phyloP scores from a whole-genome alignment of 345 rosid genomes.

The Salix suchowensis region DNA sequence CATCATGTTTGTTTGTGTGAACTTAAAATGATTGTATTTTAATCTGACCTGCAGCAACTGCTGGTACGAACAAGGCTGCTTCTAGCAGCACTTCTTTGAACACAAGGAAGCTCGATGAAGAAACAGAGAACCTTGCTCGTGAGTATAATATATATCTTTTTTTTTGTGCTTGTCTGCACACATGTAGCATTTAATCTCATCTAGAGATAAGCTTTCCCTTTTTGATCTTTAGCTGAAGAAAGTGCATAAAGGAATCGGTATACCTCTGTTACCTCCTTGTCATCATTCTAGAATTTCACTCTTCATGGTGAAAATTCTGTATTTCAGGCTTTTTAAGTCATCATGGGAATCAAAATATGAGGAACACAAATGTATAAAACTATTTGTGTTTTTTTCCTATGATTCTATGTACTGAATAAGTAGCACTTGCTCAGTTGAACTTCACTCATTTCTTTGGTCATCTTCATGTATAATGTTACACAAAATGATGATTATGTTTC shows the following conservation, averaged over 20 bases:
- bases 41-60: constrained; percentile 47
- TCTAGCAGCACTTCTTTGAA: constrained; percentile 86
- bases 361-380: neutral
- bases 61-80: constrained; percentile 87
- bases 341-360: neutral
- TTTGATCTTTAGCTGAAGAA: neutral
- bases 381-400: neutral
- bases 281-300: neutral
- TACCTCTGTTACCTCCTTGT: neutral
- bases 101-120: constrained; percentile 93
- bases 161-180: neutral
- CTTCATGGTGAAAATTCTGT: neutral
- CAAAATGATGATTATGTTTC: neutral
- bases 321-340: neutral
- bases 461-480: neutral
- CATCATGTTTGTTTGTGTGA: neutral
- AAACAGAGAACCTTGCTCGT: constrained; percentile 92
- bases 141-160: constrained; percentile 21
- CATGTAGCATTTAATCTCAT: neutral
- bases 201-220: neutral
- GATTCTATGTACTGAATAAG: neutral
- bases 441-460: neutral
- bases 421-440: neutral
- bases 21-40: neutral
- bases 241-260: neutral